A percentile compares a stretch with the other conserved stretches of the same genome.
Evolutionary conservation across 495 filamentous ascomycete genomes (phyloP).

Genomic region (Aspergillus nanangensis): DNA sequence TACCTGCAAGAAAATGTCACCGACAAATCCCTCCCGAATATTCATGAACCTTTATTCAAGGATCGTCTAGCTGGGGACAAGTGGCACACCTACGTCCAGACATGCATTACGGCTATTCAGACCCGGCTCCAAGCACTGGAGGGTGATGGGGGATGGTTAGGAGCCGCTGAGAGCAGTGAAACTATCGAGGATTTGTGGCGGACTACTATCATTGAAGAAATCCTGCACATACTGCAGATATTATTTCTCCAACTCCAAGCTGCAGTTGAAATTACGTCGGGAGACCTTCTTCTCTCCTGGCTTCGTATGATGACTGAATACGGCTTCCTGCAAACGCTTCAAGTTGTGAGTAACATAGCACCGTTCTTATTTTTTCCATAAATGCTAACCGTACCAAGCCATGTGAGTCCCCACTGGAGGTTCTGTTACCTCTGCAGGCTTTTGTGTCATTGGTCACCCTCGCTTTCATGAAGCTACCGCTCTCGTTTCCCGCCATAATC

Average conservation of each 20-base stretch:
- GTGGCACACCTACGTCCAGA: constrained; percentile 24
- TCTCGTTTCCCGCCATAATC: constrained; percentile 27
- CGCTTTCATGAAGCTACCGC: constrained; percentile 64
- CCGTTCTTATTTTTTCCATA: background rate
- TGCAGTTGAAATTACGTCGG: constrained; percentile 48
- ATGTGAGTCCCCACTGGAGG: constrained; percentile 39
- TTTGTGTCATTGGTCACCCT: constrained; percentile 71
- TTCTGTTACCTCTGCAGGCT: constrained; percentile 58
- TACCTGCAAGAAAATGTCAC: constrained; percentile 22
- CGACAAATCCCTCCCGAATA: constrained; percentile 1
- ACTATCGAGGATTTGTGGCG: constrained; percentile 60
- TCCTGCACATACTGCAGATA: constrained; percentile 67
- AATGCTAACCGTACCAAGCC: constrained; percentile 31
- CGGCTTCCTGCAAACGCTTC: constrained; percentile 57
- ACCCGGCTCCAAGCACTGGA: constrained; percentile 41
- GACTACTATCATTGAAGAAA: constrained; percentile 58
- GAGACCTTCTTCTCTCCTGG: constrained; percentile 63
- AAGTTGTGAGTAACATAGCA: constrained; percentile 43
- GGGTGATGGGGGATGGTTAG: constrained; percentile 48
- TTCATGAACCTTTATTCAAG: constrained; percentile 21
- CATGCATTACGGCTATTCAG: constrained; percentile 42
- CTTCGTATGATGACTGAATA: constrained; percentile 62
- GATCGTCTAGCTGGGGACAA: constrained; percentile 22
- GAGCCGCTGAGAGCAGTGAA: constrained; percentile 38
- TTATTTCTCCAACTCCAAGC: constrained; percentile 66